Base-by-base conservation (phyloP, 805 yeast species). In the Starmerella bombicola region DNA sequence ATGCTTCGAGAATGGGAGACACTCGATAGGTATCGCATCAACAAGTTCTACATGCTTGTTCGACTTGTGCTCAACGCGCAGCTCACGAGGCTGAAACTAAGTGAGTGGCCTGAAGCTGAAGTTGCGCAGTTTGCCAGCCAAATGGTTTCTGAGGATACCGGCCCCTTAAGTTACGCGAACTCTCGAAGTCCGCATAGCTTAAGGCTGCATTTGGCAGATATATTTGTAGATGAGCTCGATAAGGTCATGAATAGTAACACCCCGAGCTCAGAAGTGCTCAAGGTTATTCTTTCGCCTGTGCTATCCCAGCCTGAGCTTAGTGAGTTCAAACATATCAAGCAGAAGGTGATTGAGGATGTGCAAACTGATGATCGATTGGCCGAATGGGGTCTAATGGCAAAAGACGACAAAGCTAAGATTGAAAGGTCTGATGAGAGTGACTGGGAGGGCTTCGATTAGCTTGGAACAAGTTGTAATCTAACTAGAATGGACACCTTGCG, bases 201-300 rank as follows among this genome's bases (percentile, higher is more conserved):
- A 38, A 78, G 94, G 15, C 74, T 80, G 57, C 98, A 88, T 63
- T 60, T 88, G 30, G 69, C 81, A 45, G 97, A 91, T 61, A 74
- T 91, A 5, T 76, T 74, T 56, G 59, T 81, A 29, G 96, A 85
- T 51, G 98, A 88, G 61, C 62, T 88, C 45, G 94, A 80, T 54
- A 70, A 69, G 47, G 73, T 73, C 47, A 68, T 64, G 28, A 18
- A 5, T 19, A 18, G 13, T 7, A 67, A 58, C 9, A 54, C 56
- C 2, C 55, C 60, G 1, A 63, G 74, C 1, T 91, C 2, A 13
- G 38, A 30, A 10, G 18, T 93, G 12, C 49, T 83, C 13, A 57
- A 56, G 1, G 55, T 56, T 25, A 62, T 85, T 33, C 56, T 86
- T 13, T 59, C 60, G n/a, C 83, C 93, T 4, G 76, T 84, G 51